Conservation (phyloP, 345 rosid genomes). For the Jatropha curcas region DNA sequence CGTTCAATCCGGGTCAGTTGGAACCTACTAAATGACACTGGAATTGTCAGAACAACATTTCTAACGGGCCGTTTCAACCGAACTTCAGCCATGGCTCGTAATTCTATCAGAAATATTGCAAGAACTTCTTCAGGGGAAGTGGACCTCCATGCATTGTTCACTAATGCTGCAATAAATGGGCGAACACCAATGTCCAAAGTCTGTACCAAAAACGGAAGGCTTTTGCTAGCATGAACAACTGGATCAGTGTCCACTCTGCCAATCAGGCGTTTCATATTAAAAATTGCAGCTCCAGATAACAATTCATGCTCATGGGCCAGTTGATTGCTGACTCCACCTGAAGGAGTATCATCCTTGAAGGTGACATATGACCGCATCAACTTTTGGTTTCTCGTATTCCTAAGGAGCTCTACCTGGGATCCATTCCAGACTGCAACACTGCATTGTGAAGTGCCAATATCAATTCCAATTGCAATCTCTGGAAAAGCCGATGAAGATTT, state of each 20-base stretch:
- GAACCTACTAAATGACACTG: constrained; percentile 80
- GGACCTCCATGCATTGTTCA: constrained; percentile 82
- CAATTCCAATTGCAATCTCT: constrained; percentile 80
- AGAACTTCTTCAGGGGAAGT: constrained; percentile 91
- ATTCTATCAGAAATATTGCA: constrained; percentile 68
- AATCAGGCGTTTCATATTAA: constrained; percentile 88
- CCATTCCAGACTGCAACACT: constrained; percentile 87
- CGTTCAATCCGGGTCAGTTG: constrained; percentile 79
- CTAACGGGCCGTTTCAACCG: constrained; percentile 71
- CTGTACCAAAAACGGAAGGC: constrained; percentile 79
- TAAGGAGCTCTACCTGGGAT: constrained; percentile 72
- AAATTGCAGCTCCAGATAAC: constrained; percentile 76
- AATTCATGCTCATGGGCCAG: constrained; percentile 73
- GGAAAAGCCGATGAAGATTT: constrained; percentile 61
- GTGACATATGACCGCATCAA: constrained; percentile 73
- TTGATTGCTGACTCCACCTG: constrained; percentile 77
- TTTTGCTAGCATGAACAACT: constrained; percentile 67
- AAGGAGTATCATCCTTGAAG: constrained; percentile 70
- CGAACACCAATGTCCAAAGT: constrained; percentile 85
- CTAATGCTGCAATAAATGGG: constrained; percentile 77
- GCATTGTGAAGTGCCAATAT: constrained; percentile 88
- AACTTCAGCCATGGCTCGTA: constrained; percentile 72
- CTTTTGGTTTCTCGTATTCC: constrained; percentile 73
- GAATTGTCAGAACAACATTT: constrained; percentile 73
- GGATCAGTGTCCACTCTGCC: constrained; percentile 90